These are phyloP conservation scores for Sphaceloma murrayae DNA, from an alignment of 2,329 filamentous ascomycete genomes.

Conservation along the genomic window DNA sequence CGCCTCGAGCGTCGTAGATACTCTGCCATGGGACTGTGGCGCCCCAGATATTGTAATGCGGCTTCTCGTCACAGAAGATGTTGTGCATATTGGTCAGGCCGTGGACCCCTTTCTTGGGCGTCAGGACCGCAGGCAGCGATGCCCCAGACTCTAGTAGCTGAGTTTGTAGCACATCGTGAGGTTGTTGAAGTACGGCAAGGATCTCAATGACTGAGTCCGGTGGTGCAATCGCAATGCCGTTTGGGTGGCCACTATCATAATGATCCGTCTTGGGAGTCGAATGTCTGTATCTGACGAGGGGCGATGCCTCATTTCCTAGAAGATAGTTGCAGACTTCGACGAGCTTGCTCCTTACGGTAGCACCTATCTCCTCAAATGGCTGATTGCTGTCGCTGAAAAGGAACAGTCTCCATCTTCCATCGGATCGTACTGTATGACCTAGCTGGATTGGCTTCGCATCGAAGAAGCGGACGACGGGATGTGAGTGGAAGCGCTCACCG, in stretches of 20 bases:
- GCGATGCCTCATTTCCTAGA: slow-evolving; percentile 20
- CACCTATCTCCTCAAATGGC: not conserved
- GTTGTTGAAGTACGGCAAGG: slow-evolving; percentile 27
- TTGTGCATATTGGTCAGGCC: slow-evolving; percentile 32
- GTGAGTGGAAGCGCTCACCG: slow-evolving; percentile 28
- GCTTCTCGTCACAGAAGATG: slow-evolving; percentile 38
- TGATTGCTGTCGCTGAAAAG: slow-evolving; percentile 22
- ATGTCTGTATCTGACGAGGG: slow-evolving; percentile 22
- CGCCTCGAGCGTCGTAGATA: slow-evolving; percentile 49
- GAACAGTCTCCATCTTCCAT: slow-evolving; percentile 29
- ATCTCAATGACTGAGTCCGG: slow-evolving; percentile 47
- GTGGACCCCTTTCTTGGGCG: slow-evolving; percentile 33
- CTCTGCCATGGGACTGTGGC: slow-evolving; percentile 33
- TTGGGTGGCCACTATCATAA: not conserved
- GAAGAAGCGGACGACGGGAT: slow-evolving; percentile 26
- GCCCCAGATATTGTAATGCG: slow-evolving; percentile 28
- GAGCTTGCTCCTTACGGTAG: not conserved
- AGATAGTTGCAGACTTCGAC: slow-evolving; percentile 2
- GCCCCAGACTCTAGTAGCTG: slow-evolving; percentile 25
- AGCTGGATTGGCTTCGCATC: slow-evolving; percentile 30
- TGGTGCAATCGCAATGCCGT: not conserved
- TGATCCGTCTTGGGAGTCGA: slow-evolving; percentile 34
- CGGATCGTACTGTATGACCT: slow-evolving; percentile 28
- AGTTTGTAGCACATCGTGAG: slow-evolving; percentile 38
- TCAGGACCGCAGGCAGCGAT: slow-evolving; percentile 31